Evolutionary conservation across 768 basidiomycete species (phyloP).

Genomic region (Tulasnella sp.): DNA sequence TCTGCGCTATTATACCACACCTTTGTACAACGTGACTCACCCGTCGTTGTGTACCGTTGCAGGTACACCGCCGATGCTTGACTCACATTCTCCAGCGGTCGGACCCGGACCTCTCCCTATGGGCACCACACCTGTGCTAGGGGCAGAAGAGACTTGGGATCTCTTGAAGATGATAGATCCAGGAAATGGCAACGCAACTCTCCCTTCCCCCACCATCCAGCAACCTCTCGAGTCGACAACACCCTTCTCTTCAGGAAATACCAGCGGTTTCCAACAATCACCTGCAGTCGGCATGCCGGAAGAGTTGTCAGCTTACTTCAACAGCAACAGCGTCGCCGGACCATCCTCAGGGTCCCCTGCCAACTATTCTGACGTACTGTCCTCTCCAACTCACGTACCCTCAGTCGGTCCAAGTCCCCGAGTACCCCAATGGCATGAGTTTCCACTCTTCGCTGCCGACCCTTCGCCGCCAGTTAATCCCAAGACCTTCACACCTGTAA

Average conservation of each 20-base stretch:
- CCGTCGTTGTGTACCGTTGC: neutral
- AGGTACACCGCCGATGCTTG: slow-evolving; percentile 1
- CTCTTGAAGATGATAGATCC: slow-evolving; percentile 1
- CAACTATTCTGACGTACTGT: slow-evolving; percentile 1
- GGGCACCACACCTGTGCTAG: neutral
- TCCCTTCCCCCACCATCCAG: slow-evolving; percentile 5
- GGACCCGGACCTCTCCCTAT: neutral
- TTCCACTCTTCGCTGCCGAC: neutral
- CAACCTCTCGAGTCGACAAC: neutral
- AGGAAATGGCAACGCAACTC: neutral
- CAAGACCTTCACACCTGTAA: neutral
- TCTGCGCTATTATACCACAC: neutral
- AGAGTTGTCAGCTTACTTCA: neutral
- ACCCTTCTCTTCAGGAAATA: neutral
- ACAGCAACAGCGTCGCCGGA: neutral
- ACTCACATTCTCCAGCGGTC: slow-evolving; percentile 1
- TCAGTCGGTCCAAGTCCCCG: slow-evolving; percentile 17
- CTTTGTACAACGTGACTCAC: slow-evolving; percentile 2
- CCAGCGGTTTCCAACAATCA: neutral
- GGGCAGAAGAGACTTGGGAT: neutral
- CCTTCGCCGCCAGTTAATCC: neutral
- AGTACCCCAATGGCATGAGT: neutral
- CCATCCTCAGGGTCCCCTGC: neutral
- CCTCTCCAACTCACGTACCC: neutral
- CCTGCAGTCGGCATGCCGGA: neutral